phyloP scores from a whole-genome alignment of 2,329 filamentous ascomycete species.

The Cercospora citrullina region DNA sequence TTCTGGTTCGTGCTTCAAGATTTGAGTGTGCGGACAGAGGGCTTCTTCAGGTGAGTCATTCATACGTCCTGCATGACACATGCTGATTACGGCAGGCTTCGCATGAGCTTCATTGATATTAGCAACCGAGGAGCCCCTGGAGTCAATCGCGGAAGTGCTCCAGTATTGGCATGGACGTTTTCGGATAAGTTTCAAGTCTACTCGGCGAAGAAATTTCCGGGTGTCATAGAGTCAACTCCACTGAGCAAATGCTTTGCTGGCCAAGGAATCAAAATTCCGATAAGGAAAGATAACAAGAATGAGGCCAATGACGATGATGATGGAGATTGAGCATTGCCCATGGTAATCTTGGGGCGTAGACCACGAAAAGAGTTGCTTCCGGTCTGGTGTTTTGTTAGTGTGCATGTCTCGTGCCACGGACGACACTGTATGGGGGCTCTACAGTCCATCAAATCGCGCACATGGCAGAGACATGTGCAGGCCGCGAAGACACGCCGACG shows the following conservation, averaged over 20 bases:
- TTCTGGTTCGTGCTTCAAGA: constrained; percentile 98
- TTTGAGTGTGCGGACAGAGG: constrained; percentile 89
- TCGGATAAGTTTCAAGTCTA: constrained; percentile 90
- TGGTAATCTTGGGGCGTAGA: background rate
- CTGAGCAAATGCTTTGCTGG: constrained; percentile 90
- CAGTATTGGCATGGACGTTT: constrained; percentile 81
- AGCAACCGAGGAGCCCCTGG: constrained; percentile 48
- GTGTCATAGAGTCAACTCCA: constrained; percentile 89
- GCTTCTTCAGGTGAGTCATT: constrained; percentile 72
- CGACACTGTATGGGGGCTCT: background rate
- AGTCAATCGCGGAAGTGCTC: constrained; percentile 73
- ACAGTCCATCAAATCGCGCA: background rate
- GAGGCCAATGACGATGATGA: constrained; percentile 50
- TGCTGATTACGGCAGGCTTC: constrained; percentile 50
- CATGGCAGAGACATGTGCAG: background rate
- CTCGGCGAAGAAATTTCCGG: constrained; percentile 97
- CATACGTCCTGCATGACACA: background rate
- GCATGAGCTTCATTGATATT: constrained; percentile 82
- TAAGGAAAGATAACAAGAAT: constrained; percentile 72
- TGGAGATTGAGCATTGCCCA: constrained; percentile 18
- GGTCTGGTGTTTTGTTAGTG: background rate
- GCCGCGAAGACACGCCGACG: background rate
- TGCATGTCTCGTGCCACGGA: background rate
- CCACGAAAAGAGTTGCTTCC: background rate
- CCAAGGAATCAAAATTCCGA: constrained; percentile 96